phyloP scores from a whole-genome alignment of 2,329 filamentous ascomycete species.

The Calonectria fujianensis region DNA sequence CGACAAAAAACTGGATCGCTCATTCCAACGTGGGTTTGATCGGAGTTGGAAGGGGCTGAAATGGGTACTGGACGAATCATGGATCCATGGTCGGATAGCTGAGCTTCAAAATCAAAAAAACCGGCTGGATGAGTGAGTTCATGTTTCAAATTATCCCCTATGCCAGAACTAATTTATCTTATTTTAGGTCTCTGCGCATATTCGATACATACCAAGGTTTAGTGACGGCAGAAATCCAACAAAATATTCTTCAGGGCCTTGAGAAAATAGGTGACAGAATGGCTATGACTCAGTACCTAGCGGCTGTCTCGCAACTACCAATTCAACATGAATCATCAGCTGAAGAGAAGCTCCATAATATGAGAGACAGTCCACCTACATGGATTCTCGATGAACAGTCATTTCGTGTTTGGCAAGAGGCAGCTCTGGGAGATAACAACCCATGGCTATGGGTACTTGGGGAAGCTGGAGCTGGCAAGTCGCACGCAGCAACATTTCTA shows the following conservation, averaged over 20 bases:
- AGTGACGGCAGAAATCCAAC: background rate
- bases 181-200: background rate
- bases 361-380: background rate
- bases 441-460: background rate
- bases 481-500: slow-evolving; percentile 5
- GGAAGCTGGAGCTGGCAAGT: slow-evolving; percentile 10
- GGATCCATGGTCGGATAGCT: slow-evolving; percentile 2
- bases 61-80: slow-evolving; percentile 3
- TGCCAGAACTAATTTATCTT: background rate
- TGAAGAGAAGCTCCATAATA: background rate
- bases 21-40: slow-evolving; percentile 7
- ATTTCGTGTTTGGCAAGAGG: background rate
- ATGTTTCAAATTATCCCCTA: background rate
- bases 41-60: slow-evolving; percentile 1
- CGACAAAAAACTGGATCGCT: background rate
- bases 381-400: background rate
- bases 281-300: background rate
- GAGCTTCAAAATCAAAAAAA: background rate
- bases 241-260: background rate
- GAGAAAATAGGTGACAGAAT: background rate
- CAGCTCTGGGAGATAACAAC: background rate
- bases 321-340: background rate
- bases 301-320: background rate
- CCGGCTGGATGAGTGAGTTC: slow-evolving; percentile 4
- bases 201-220: slow-evolving; percentile 3